Conservation (phyloP, 805 yeast species). For the Schwanniomyces polymorphus region DNA sequence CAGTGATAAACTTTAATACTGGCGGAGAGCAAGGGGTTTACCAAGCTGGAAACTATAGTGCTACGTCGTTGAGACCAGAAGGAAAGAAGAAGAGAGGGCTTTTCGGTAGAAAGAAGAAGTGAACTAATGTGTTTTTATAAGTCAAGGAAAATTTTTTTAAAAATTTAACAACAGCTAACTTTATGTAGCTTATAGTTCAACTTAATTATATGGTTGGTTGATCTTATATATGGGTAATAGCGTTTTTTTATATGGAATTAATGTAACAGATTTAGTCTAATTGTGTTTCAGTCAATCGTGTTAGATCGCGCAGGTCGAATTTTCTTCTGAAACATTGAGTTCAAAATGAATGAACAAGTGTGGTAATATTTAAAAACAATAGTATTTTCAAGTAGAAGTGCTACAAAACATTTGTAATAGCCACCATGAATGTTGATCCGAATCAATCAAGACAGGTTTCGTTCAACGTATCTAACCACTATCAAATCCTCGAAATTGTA, state of each 20-base stretch:
- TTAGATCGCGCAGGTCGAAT: neutral
- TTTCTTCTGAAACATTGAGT: neutral
- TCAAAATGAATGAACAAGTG: neutral
- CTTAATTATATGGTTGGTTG: neutral
- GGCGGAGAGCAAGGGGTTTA: conserved; percentile 40
- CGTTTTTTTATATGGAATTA: neutral
- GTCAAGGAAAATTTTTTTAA: neutral
- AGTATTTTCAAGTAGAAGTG: neutral
- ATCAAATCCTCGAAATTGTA: conserved; percentile 78
- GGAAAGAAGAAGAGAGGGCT: conserved; percentile 63
- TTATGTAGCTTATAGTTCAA: neutral
- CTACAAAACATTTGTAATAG: neutral
- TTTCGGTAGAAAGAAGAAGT: conserved; percentile 59
- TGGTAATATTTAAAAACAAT: neutral
- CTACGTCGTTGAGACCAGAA: conserved; percentile 41
- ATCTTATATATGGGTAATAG: neutral
- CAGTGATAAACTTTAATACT: conserved; percentile 41
- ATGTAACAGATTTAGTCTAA: neutral
- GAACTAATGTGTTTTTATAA: neutral
- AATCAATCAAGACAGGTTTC: conserved; percentile 31
- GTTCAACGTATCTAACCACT: conserved; percentile 88
- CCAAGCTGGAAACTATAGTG: conserved; percentile 63
- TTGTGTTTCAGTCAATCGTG: neutral
- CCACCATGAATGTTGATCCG: conserved; percentile 5
- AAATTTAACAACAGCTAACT: neutral